phyloP scores from a whole-genome alignment of 1,284 basidiomycete species.

The Leccinum ponderosum region DNA sequence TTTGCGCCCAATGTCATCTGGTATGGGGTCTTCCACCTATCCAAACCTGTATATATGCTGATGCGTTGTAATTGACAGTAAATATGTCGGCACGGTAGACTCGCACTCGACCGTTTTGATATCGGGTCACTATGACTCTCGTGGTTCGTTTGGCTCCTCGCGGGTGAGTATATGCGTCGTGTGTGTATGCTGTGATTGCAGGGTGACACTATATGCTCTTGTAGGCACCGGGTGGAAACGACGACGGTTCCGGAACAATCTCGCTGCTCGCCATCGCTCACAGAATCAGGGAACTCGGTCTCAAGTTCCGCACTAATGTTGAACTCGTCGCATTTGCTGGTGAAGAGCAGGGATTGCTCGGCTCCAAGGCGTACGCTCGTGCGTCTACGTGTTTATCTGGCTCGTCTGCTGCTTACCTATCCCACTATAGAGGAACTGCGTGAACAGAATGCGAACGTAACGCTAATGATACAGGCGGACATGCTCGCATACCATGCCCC shows the following conservation, averaged over 20 bases:
- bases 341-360: conserved; percentile 70
- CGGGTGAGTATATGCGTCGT: conserved; percentile 21
- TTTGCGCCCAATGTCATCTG: conserved; percentile 87
- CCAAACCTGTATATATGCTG: background rate
- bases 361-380: conserved; percentile 69
- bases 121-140: conserved; percentile 84
- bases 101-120: conserved; percentile 64
- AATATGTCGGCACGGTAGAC: conserved; percentile 47
- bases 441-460: conserved; percentile 60
- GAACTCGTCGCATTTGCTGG: conserved; percentile 71
- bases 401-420: background rate
- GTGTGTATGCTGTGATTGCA: background rate
- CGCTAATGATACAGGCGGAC: conserved; percentile 85
- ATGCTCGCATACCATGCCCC: conserved; percentile 82
- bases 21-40: conserved; percentile 35
- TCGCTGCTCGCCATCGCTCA: conserved; percentile 77
- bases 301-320: conserved; percentile 68
- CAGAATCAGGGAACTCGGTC: conserved; percentile 58
- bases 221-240: conserved; percentile 58
- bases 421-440: conserved; percentile 51
- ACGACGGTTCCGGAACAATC: conserved; percentile 79
- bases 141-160: conserved; percentile 75
- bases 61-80: conserved; percentile 38
- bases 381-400: background rate
- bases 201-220: background rate